A percentile compares a stretch with the other conserved stretches of the same genome.
Evolutionary conservation across 1,284 basidiomycete species (phyloP).

Genomic region (Malassezia caprae): DNA sequence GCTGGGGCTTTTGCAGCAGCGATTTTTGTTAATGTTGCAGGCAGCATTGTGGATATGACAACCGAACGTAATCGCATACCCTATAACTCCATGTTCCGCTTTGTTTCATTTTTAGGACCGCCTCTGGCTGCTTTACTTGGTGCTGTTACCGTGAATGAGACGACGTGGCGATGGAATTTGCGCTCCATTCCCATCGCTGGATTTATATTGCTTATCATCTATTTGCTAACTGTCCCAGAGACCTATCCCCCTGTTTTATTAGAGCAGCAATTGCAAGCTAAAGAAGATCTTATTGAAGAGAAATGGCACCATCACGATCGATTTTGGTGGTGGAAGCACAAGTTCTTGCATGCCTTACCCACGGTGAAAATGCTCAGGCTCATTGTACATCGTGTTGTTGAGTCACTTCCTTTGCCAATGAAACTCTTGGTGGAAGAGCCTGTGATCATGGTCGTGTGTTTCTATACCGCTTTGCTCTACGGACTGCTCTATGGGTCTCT

Average conservation of each 20-base stretch:
- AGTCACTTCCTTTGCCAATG: constrained; percentile 9
- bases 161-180: constrained; percentile 20
- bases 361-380: not conserved
- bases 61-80: constrained; percentile 17
- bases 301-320: not conserved
- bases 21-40: constrained; percentile 16
- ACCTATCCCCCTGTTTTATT: constrained; percentile 5
- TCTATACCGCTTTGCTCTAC: constrained; percentile 21
- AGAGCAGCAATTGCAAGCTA: not conserved
- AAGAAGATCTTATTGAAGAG: not conserved
- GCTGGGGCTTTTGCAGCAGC: constrained; percentile 12
- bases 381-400: not conserved
- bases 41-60: constrained; percentile 20
- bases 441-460: constrained; percentile 17
- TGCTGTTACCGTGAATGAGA: constrained; percentile 10
- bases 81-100: constrained; percentile 18
- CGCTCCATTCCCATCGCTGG: constrained; percentile 12
- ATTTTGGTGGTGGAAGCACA: not conserved
- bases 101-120: constrained; percentile 14
- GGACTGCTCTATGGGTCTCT: constrained; percentile 21
- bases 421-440: constrained; percentile 20
- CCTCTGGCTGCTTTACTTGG: constrained; percentile 15
- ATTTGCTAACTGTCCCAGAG: constrained; percentile 16
- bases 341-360: not conserved
- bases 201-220: constrained; percentile 6